Evolutionary conservation across 139 green algal species (phyloP), one percentile per base, ranked within the genome.

Genomic region (Yamagishiella unicocca): DNA sequence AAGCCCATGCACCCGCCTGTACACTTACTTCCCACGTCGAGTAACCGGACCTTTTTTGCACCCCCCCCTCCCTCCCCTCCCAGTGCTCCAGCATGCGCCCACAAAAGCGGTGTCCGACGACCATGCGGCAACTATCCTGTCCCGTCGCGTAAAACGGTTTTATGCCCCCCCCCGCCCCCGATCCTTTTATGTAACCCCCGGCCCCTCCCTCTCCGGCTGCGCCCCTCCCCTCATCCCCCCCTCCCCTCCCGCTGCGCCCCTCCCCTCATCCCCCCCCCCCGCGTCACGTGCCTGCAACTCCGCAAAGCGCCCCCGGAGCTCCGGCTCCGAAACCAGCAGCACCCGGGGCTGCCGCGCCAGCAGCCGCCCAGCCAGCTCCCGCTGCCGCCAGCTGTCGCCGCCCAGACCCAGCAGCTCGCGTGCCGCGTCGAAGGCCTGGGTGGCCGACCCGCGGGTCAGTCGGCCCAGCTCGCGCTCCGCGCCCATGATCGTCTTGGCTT

Each of bases 241-340:
- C 50, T 58, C 17, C 50, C 50, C 50, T 58, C 17, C 50, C 50
- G 12, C 17, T n/a, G 62, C 10, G 29, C 29, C n/a, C 62, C n/a
- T n/a, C 9, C 62, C 21, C 62, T 71, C 62, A 33, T n/a, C 21
- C 29, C 29, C 19, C 24, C 64, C 64, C 64, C 27, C 25, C 27
- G n/a, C 27, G 64, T 72, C 19, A 2, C 55, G 17, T 40, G 53
- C 79, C 79, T 85, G 79, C 61, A 85, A 42, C 79, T 85, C 79
- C 2, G 31, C 42, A 31, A 85, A 85, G 10, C 62, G 61, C 2
- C 66, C 79, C 46, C n/a, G 42, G 54, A 85, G 61, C 79, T 85
- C 79, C 29, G n/a, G n/a, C 29, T 27, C n/a, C 61, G 79, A 22
- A 67, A 85, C 61, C 58, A 64, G 29, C 58, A 85, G 79, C 43